Base-by-base conservation (phyloP, 129 eudicot species). In the Ambrosia trifida region DNA sequence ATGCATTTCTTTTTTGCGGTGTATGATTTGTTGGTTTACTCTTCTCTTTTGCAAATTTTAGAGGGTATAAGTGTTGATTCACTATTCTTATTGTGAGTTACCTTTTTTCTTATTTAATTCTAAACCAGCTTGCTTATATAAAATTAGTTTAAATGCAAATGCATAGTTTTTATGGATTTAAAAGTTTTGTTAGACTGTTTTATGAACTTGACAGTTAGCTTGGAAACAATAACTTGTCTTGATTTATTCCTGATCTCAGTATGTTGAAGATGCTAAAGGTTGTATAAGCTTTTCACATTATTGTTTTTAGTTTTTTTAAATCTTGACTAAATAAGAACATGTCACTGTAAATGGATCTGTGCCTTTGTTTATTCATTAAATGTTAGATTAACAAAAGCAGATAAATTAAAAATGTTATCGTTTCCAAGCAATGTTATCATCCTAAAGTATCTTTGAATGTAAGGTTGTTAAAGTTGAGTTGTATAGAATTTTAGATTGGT, bases 171-270 rank as follows among this genome's bases (percentile, higher is more conserved):
- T 33, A n/a, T 43, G 35, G 19, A 18, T 8, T 74, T n/a, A 14
- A 17, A 63, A 72, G 62, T 50, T 51, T 61, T 57, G 75, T n/a
- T 72, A 44, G 38, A 72, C 14, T 6, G 38, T 78, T 53, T 73
- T 38, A 59, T 69, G 66, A 54, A 66, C 4, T 43, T 72, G 57
- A 40, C 90, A 89, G 96, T 76, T 82, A 83, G 87, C 96, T 86
- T 20, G 93, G 90, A 36, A 84, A 86, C 79, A 89, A 89, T 56
- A 83, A 66, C 47, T 72, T 89, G 72, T 76, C 85, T 1, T 93
- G 96, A 83, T 61, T 80, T 51, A 70, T 89, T 67, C 93, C 96
- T 47, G 85, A 84, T 80, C 72, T 89, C 64, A 67, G 86, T 65
- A 57, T 75, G 61, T 74, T 89, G 84, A 82, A 28, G 85, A 51